Percentiles rank a stretch among this genome's conserved stretches.
Evolutionary conservation across 1,284 basidiomycete genomes (phyloP).

Genomic region (Hymenochaete sp.): DNA sequence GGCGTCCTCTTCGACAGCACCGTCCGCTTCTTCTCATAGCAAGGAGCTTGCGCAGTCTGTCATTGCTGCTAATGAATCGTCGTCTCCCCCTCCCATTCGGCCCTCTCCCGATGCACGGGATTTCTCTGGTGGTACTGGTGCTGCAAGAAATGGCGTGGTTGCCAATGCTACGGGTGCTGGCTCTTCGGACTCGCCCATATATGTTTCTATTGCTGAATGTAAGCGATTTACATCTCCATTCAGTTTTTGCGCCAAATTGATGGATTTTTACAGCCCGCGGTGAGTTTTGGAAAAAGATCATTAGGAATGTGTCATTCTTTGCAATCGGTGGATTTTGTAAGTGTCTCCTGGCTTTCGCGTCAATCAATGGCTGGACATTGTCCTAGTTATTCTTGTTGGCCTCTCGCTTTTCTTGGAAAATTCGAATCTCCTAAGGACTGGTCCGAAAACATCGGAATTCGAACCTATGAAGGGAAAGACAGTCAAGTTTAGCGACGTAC

Average conservation of each 20-base stretch:
- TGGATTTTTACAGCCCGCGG: neutral
- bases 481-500: constrained; percentile 87
- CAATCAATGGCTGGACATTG: constrained; percentile 41
- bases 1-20: neutral
- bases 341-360: constrained; percentile 10
- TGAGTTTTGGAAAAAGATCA: constrained; percentile 13
- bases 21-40: constrained; percentile 27
- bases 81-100: constrained; percentile 17
- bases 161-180: constrained; percentile 30
- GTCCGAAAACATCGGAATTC: constrained; percentile 67
- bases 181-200: constrained; percentile 50
- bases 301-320: constrained; percentile 20
- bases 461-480: constrained; percentile 69
- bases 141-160: neutral
- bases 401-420: constrained; percentile 87
- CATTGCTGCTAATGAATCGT: constrained; percentile 31
- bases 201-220: constrained; percentile 76
- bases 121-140: neutral
- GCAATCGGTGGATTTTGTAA: constrained; percentile 24
- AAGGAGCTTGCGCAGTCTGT: constrained; percentile 52
- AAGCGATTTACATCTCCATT: constrained; percentile 31
- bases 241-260: constrained; percentile 6
- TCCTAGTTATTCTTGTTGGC: too few relatives aligned
- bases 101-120: constrained; percentile 19
- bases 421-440: constrained; percentile 84